Percentiles rank a stretch among this genome's conserved stretches.
Conservation (phyloP, 2,329 filamentous ascomycete genomes). For the Orbilia javanica region DNA sequence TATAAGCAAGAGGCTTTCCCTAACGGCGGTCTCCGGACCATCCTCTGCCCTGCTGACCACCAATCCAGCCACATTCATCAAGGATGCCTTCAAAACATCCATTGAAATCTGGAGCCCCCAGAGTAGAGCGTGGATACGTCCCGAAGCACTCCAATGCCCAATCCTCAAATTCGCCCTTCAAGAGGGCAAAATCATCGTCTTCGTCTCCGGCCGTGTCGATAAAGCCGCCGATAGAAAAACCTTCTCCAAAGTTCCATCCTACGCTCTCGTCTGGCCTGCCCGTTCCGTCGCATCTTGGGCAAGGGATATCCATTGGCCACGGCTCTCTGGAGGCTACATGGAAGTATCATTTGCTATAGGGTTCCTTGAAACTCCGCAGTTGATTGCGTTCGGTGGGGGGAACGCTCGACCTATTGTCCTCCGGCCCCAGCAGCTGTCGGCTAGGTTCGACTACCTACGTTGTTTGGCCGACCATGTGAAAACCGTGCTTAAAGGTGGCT, state of each 20-base stretch:
- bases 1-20: too few relatives aligned
- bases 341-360: slow-evolving; percentile 17
- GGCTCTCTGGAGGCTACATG: background rate
- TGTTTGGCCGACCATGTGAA: background rate
- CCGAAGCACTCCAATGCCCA: background rate
- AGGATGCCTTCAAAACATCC: slow-evolving; percentile 16
- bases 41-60: background rate
- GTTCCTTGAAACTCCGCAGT: slow-evolving; percentile 17
- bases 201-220: background rate
- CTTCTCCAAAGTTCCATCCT: background rate
- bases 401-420: background rate
- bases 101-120: slow-evolving; percentile 23
- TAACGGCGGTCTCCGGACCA: background rate
- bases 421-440: background rate
- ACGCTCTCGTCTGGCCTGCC: slow-evolving; percentile 21
- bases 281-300: slow-evolving; percentile 16
- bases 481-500: background rate
- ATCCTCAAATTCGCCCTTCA: slow-evolving; percentile 21
- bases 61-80: slow-evolving; percentile 19
- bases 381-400: slow-evolving; percentile 19
- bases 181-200: slow-evolving; percentile 16
- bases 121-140: background rate
- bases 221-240: background rate
- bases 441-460: background rate
- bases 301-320: background rate